Evolutionary conservation across 495 filamentous ascomycete genomes (phyloP).

Genomic region (Neurospora tetraspora): DNA sequence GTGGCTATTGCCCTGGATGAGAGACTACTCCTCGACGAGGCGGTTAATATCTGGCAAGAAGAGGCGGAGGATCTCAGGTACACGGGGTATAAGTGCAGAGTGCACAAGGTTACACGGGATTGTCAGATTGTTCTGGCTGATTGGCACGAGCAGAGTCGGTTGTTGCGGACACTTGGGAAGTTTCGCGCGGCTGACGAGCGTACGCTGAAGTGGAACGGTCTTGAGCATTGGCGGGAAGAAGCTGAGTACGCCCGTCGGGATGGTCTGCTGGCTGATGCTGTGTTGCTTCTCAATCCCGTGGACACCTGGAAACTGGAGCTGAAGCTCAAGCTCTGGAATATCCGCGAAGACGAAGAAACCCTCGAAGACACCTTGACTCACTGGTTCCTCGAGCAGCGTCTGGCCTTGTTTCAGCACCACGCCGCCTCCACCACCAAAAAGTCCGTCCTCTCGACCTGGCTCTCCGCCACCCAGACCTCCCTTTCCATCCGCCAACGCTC

Average conservation of each 20-base stretch:
- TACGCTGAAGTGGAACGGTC: background rate
- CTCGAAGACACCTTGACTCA: slow-evolving; percentile 9
- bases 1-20: slow-evolving; percentile 17
- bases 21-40: slow-evolving; percentile 20
- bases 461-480: background rate
- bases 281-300: slow-evolving; percentile 9
- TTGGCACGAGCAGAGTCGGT: slow-evolving; percentile 20
- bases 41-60: slow-evolving; percentile 21
- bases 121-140: slow-evolving; percentile 5
- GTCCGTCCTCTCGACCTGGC: slow-evolving; percentile 3
- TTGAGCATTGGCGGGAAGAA: slow-evolving; percentile 10
- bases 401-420: slow-evolving; percentile 14
- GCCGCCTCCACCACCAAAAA: slow-evolving; percentile 6
- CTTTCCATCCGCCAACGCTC: background rate
- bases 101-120: slow-evolving; percentile 7
- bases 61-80: slow-evolving; percentile 15
- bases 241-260: background rate
- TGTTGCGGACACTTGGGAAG: slow-evolving; percentile 11
- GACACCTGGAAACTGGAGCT: slow-evolving; percentile 16
- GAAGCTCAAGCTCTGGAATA: slow-evolving; percentile 13
- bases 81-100: slow-evolving; percentile 7
- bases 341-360: slow-evolving; percentile 6
- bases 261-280: slow-evolving; percentile 7
- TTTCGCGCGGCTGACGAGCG: slow-evolving; percentile 5
- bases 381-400: slow-evolving; percentile 17